phyloP scores from a whole-genome alignment of 2,329 filamentous ascomycete species.

The Saccharata proteae region DNA sequence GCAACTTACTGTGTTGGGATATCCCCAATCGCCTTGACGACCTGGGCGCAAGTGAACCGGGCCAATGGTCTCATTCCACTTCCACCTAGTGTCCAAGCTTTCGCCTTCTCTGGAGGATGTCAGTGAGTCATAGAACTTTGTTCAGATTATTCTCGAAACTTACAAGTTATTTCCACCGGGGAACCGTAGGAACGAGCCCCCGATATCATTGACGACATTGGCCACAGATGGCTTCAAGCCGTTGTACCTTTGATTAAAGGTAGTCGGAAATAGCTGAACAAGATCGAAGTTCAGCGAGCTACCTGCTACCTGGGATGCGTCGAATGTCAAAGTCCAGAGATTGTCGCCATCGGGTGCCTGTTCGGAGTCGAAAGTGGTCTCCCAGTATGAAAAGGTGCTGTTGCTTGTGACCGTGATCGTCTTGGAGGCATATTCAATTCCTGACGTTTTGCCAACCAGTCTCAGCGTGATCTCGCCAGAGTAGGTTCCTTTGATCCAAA shows the following conservation, averaged over 20 bases:
- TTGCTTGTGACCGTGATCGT: conserved; percentile 2
- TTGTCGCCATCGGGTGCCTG: conserved; percentile 8
- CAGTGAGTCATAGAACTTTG: too few species aligned
- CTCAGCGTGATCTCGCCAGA: conserved; percentile 12
- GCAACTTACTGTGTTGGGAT: conserved; percentile 53
- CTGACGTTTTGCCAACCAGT: conserved; percentile 4
- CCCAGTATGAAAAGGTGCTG: not conserved
- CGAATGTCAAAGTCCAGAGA: conserved; percentile 8
- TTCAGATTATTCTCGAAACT: not conserved
- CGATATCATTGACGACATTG: conserved; percentile 6
- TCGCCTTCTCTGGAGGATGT: conserved; percentile 19
- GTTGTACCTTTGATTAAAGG: conserved; percentile 7
- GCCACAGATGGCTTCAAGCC: conserved; percentile 6
- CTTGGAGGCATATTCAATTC: conserved; percentile 5
- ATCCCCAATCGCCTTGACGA: conserved; percentile 45
- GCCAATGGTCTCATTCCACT: conserved; percentile 42
- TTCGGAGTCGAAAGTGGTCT: conserved; percentile 4
- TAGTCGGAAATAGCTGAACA: conserved; percentile 8
- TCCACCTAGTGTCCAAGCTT: conserved; percentile 30
- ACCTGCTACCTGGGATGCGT: conserved; percentile 2
- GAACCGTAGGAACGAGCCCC: conserved; percentile 44
- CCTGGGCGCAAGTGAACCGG: conserved; percentile 43
- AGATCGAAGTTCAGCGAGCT: conserved; percentile 8
- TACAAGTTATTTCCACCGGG: conserved; percentile 48
- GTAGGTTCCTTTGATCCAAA: conserved; percentile 18